A percentile compares a stretch with the other conserved stretches of the same genome.
Conservation (phyloP, 2,329 filamentous ascomycete species). For the Pestalotiopsis sp. region DNA sequence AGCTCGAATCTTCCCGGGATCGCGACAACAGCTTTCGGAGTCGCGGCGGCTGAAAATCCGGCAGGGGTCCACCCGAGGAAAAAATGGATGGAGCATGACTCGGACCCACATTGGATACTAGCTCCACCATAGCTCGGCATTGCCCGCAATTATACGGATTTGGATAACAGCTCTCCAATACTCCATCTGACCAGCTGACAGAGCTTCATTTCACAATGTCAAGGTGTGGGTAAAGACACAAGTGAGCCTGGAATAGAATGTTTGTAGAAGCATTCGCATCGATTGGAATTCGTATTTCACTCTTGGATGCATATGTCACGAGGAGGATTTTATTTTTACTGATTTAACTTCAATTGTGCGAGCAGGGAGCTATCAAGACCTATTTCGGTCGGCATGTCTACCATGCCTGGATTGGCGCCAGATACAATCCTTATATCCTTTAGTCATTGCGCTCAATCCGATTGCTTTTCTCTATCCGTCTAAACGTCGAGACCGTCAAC, state of each 20-base stretch:
- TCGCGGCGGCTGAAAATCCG: conserved; percentile 13
- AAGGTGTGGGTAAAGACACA: neutral
- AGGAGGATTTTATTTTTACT: conserved; percentile 13
- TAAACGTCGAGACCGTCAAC: conserved; percentile 86
- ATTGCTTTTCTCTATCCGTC: conserved; percentile 22
- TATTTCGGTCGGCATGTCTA: conserved; percentile 17
- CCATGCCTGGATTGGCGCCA: conserved; percentile 19
- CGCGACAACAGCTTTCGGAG: conserved; percentile 13
- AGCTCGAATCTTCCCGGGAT: conserved; percentile 6
- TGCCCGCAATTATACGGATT: neutral
- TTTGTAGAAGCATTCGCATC: neutral
- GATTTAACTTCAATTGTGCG: neutral
- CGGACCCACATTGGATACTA: neutral
- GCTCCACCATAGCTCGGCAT: neutral
- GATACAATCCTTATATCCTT: conserved; percentile 15
- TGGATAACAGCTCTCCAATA: neutral
- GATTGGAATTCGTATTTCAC: neutral
- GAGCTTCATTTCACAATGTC: neutral
- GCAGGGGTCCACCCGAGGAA: neutral
- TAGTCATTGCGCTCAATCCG: conserved; percentile 13
- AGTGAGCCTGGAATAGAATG: neutral
- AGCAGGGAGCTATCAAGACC: conserved; percentile 11
- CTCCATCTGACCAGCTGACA: neutral
- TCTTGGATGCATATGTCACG: neutral
- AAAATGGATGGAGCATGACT: neutral